Conservation (phyloP, 1,284 basidiomycete species). For the Puccinia horiana region DNA sequence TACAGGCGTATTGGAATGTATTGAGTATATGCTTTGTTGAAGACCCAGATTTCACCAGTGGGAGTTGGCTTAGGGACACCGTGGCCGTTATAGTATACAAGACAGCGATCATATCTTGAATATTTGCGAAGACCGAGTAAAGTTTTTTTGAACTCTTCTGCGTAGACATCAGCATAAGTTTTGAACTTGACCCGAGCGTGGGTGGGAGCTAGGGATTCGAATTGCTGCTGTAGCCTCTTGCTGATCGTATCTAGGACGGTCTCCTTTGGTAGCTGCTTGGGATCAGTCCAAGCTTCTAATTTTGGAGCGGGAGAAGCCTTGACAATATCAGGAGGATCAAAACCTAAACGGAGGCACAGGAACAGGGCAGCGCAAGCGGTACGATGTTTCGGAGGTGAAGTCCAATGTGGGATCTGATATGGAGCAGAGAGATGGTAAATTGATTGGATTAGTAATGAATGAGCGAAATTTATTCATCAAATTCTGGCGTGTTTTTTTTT, state of each 20-base stretch:
- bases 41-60: conserved; percentile 48
- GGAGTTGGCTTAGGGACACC: conserved; percentile 48
- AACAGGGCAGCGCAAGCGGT: conserved; percentile 49
- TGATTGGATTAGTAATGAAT: background rate
- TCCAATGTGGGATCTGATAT: conserved; percentile 40
- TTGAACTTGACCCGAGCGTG: conserved; percentile 48
- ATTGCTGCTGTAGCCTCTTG: conserved; percentile 42
- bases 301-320: conserved; percentile 46
- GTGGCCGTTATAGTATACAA: conserved; percentile 49
- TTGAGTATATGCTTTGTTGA: conserved; percentile 49
- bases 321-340: conserved; percentile 48
- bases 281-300: conserved; percentile 48
- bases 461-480: background rate
- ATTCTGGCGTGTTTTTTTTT: background rate
- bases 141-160: conserved; percentile 47
- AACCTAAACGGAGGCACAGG: conserved; percentile 44
- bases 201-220: conserved; percentile 44
- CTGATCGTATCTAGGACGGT: conserved; percentile 34
- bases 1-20: conserved; percentile 46
- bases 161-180: conserved; percentile 40
- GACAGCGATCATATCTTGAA: conserved; percentile 36
- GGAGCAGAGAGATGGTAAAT: background rate
- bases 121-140: conserved; percentile 46
- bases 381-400: conserved; percentile 33
- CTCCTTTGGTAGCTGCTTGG: conserved; percentile 38